These are phyloP conservation scores for Suillus tomentosus DNA, from an alignment of 768 basidiomycete species.

Conservation along the genomic window DNA sequence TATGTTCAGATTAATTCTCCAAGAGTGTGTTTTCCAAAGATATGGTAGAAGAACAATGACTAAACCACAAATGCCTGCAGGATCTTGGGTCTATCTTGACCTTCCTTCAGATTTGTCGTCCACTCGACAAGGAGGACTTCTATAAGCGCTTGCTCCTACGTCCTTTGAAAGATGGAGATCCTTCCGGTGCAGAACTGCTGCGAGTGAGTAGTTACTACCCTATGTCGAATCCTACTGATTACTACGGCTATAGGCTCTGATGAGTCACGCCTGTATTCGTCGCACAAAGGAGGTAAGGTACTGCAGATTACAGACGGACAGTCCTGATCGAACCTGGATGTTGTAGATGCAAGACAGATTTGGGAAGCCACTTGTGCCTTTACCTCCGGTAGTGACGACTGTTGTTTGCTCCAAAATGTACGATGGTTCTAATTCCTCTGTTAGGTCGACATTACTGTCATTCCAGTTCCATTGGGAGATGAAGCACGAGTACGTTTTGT, in stretches of 20 bases:
- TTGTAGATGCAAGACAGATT: conserved; percentile 78
- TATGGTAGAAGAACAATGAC: neutral
- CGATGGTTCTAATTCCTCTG: conserved; percentile 13
- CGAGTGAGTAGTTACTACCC: conserved; percentile 45
- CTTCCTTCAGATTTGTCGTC: conserved; percentile 84
- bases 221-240: conserved; percentile 8
- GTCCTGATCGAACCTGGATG: conserved; percentile 14
- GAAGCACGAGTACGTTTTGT: conserved; percentile 59
- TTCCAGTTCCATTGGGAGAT: conserved; percentile 64
- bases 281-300: conserved; percentile 75
- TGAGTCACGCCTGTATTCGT: conserved; percentile 78
- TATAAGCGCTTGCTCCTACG: conserved; percentile 80
- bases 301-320: neutral
- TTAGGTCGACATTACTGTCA: conserved; percentile 76
- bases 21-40: conserved; percentile 41
- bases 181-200: conserved; percentile 68
- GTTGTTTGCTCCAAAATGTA: neutral
- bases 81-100: conserved; percentile 86
- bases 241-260: conserved; percentile 54
- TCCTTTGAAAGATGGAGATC: conserved; percentile 70
- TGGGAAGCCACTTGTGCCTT: conserved; percentile 70
- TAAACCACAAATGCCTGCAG: conserved; percentile 36
- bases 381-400: conserved; percentile 59
- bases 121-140: conserved; percentile 80
- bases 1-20: conserved; percentile 73